A percentile compares a stretch with the other conserved stretches of the same genome.
Conservation (phyloP, 352 stramenopile genomes). For the Globisporangium irregulare region DNA sequence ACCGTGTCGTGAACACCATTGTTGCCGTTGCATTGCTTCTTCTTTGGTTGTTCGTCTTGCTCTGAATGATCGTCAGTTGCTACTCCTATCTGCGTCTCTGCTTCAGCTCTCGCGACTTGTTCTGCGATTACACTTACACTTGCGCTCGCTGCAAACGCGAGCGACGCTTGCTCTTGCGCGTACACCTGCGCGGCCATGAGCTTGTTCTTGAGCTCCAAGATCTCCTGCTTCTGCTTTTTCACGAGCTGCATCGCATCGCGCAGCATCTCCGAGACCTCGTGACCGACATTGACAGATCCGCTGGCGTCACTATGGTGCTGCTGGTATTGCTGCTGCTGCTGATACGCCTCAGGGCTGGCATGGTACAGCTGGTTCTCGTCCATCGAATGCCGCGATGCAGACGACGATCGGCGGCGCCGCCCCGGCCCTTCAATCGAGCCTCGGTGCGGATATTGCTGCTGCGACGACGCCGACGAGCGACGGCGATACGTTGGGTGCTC, state of each 20-base stretch:
- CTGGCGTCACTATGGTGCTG: conserved; percentile 17
- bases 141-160: not conserved
- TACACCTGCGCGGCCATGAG: conserved; percentile 21
- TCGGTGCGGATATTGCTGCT: conserved; percentile 2
- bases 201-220: conserved; percentile 46
- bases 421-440: conserved; percentile 29
- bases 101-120: not conserved
- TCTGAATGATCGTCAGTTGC: not conserved
- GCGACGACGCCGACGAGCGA: conserved; percentile 2
- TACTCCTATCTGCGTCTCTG: conserved; percentile 6
- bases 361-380: conserved; percentile 14
- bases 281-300: conserved; percentile 30
- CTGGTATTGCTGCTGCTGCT: not conserved
- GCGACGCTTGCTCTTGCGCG: not conserved
- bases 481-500: conserved; percentile 17
- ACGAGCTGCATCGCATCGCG: conserved; percentile 65
- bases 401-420: conserved; percentile 22
- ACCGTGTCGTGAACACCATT: not conserved
- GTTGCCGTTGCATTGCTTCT: not conserved
- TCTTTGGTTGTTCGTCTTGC: not conserved
- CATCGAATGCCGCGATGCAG: conserved; percentile 19
- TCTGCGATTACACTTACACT: not conserved
- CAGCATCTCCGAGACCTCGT: conserved; percentile 59
- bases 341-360: conserved; percentile 15
- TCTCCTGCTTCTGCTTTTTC: conserved; percentile 68